Evolutionary conservation across 345 rosid genomes (phyloP).

Genomic region (Lepidium africanum): DNA sequence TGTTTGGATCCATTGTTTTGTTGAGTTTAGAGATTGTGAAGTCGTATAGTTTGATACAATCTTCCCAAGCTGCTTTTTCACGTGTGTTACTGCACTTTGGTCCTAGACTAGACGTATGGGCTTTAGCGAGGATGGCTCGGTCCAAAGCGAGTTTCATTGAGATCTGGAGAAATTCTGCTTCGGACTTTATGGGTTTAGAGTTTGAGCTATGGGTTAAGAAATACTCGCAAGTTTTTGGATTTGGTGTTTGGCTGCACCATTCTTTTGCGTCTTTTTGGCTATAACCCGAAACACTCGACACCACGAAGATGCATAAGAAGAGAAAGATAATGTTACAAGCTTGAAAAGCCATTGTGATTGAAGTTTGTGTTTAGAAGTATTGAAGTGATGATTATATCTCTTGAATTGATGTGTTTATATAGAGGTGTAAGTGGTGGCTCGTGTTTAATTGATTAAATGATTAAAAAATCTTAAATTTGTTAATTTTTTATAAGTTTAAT

Average conservation of each 20-base stretch:
- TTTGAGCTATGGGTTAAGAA: constrained; percentile 33
- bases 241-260: constrained; percentile 62
- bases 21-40: constrained; percentile 43
- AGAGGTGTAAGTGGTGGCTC: constrained; percentile 5
- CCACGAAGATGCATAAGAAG: constrained; percentile 26
- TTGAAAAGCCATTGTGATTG: constrained; percentile 35
- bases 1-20: constrained; percentile 35
- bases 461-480: not conserved
- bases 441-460: not conserved
- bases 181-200: constrained; percentile 21
- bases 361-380: constrained; percentile 13
- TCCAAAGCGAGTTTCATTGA: constrained; percentile 48
- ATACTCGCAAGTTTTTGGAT: constrained; percentile 63
- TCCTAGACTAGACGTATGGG: constrained; percentile 36
- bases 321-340: constrained; percentile 17
- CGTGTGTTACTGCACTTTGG: constrained; percentile 43
- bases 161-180: constrained; percentile 40
- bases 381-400: constrained; percentile 1
- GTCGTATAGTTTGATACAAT: constrained; percentile 54
- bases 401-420: constrained; percentile 16
- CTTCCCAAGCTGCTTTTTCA: constrained; percentile 67
- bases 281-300: constrained; percentile 24
- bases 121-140: constrained; percentile 41
- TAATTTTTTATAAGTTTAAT: not conserved
- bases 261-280: constrained; percentile 21